A percentile compares a stretch with the other conserved stretches of the same genome.
These are phyloP conservation scores for Coemansia sp. DNA, from an alignment of 192 early-diverging fungal species.

Conservation along the genomic window DNA sequence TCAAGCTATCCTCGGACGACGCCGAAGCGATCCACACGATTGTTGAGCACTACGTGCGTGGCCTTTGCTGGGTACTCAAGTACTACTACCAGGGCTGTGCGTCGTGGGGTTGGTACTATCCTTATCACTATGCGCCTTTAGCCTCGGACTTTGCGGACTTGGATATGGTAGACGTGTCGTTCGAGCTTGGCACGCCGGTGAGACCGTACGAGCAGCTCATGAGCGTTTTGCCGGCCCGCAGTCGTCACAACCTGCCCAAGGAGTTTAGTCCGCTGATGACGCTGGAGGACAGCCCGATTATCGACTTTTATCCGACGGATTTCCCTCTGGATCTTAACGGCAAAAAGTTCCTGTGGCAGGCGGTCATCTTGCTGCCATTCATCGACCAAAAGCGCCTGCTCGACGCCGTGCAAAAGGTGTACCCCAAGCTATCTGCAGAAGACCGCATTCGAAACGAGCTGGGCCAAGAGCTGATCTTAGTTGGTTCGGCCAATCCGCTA, in stretches of 20 bases:
- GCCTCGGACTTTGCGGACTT: constrained; percentile 82
- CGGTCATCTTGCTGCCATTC: constrained; percentile 92
- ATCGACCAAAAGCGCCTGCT: constrained; percentile 86
- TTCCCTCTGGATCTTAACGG: constrained; percentile 95
- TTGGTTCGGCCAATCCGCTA: constrained; percentile 62
- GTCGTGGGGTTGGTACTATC: constrained; percentile 98
- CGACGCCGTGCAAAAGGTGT: constrained; percentile 66
- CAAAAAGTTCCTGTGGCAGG: constrained; percentile 94
- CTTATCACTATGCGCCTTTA: constrained; percentile 94
- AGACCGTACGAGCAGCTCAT: constrained; percentile 95
- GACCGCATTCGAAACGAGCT: constrained; percentile 75
- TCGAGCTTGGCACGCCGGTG: constrained; percentile 85
- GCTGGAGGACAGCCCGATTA: constrained; percentile 76
- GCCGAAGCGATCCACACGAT: constrained; percentile 55
- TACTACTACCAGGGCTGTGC: constrained; percentile 95
- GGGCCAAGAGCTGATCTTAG: constrained; percentile 62
- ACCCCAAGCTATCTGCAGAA: constrained; percentile 67
- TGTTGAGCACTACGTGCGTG: constrained; percentile 85
- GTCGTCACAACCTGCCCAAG: constrained; percentile 60
- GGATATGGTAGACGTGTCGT: constrained; percentile 68
- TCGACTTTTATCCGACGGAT: constrained; percentile 92
- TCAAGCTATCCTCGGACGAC: constrained; percentile 65
- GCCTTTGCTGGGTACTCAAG: constrained; percentile 92
- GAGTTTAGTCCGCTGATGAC: constrained; percentile 80
- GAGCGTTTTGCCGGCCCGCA: constrained; percentile 90